phyloP scores from a whole-genome alignment of 768 basidiomycete species.

The Tricholoma hemisulphureum region DNA sequence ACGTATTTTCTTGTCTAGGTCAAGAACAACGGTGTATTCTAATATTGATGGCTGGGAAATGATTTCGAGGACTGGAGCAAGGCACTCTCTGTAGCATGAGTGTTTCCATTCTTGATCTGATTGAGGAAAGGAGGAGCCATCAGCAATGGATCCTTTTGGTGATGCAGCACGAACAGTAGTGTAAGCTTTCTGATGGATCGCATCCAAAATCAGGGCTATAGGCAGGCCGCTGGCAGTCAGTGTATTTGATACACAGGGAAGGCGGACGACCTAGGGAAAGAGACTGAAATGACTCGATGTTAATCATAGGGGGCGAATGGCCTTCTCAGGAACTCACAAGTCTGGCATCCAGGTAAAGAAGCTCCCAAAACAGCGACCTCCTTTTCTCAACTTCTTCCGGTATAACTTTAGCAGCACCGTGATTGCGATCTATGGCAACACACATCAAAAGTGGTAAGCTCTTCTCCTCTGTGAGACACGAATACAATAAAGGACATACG shows the following conservation, averaged over 20 bases:
- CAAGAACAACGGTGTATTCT: slow-evolving; percentile 50
- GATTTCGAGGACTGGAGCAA: slow-evolving; percentile 59
- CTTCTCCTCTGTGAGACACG: slow-evolving; percentile 16
- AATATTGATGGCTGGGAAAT: slow-evolving; percentile 51
- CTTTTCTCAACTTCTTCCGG: slow-evolving; percentile 71
- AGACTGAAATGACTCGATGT: slow-evolving; percentile 37
- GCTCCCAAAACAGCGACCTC: slow-evolving; percentile 68
- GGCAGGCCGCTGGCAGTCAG: slow-evolving; percentile 54
- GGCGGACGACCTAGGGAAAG: slow-evolving; percentile 69
- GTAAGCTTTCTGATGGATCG: slow-evolving; percentile 37
- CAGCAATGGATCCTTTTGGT: background rate
- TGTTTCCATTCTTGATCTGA: slow-evolving; percentile 74
- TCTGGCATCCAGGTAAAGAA: slow-evolving; percentile 64
- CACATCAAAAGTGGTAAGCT: slow-evolving; percentile 7
- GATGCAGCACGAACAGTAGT: slow-evolving; percentile 37
- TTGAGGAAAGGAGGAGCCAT: slow-evolving; percentile 11
- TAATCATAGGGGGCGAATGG: slow-evolving; percentile 16
- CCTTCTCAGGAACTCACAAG: slow-evolving; percentile 37
- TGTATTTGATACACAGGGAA: slow-evolving; percentile 57
- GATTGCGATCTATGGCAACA: slow-evolving; percentile 53
- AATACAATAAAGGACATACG: slow-evolving; percentile 37
- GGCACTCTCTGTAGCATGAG: slow-evolving; percentile 55
- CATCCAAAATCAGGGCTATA: slow-evolving; percentile 41
- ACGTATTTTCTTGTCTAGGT: slow-evolving; percentile 59
- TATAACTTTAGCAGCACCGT: slow-evolving; percentile 62